Base-by-base conservation (phyloP, 2,329 filamentous ascomycete species). In the Fusarium sp. region DNA sequence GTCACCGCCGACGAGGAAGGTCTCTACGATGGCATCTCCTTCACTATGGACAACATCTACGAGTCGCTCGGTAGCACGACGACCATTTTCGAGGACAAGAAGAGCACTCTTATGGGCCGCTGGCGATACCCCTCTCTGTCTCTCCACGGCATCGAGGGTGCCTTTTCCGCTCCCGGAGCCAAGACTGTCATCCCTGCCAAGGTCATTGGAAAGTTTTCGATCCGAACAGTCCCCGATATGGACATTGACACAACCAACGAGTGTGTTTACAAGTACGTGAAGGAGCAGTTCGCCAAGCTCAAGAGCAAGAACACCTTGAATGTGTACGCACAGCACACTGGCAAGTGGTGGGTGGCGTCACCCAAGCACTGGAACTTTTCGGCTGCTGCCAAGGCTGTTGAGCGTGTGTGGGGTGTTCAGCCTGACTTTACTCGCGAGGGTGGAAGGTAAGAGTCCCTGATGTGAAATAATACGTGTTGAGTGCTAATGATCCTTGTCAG, bases 321-420 rank as follows among this genome's bases (percentile, higher is more conserved):
- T 78, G 92, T 95, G 62, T 91, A 88, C 80, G 88, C 95, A 67
- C 92, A 96, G 84, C 96, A 99, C 87, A 92, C 92, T 68, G 96
- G 96, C 77, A 98, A 98, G 86, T 99, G 96, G 96, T 99, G 96
- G 96, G 95, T 97, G 56, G 95, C 97, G 55, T 95, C 93, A 80
- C 96, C 96, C 33, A 96, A 97, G 86, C 96, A 99, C 89, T 98
- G 96, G 95, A 99, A 99, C 89, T 99, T 98, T 85, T 90, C 91
- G 33, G 96, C 96, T 29, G 96, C 96, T 16, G 91, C 92, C 80
- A 98, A 98, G 89, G 96, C 96, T n/a, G 95, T 96, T 36, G 93
- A 98, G 87, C 91, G 94, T 74, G 96, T 99, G 40, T 99, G 95
- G 90, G 94, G 94, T 62, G 93, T 98, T 63, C 89, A 95, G 86